A percentile compares a stretch with the other conserved stretches of the same genome.
phyloP scores from a whole-genome alignment of 345 rosid genomes.

The Balakata baccata region DNA sequence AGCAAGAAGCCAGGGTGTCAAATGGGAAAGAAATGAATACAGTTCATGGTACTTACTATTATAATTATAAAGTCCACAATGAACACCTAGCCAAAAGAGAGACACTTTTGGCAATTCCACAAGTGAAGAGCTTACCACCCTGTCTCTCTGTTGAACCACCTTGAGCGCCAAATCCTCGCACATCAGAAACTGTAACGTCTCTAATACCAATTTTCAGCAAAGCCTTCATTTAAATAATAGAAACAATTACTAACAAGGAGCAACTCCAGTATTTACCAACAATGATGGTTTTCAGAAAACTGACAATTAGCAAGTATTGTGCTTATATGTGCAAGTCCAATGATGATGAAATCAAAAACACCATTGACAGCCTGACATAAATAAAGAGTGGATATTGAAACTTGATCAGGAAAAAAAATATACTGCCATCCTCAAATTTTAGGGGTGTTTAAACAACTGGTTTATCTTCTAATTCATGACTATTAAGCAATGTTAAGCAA shows the following conservation, averaged over 20 bases:
- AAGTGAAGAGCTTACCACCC: slow-evolving; percentile 50
- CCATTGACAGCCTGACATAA: not conserved
- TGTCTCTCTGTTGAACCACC: slow-evolving; percentile 86
- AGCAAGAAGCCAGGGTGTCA: not conserved
- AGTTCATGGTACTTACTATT: not conserved
- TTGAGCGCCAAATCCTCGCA: slow-evolving; percentile 84
- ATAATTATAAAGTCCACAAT: not conserved
- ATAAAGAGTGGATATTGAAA: not conserved
- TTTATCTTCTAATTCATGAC: not conserved
- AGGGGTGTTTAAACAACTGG: not conserved
- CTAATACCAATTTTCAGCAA: slow-evolving; percentile 73
- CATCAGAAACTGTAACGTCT: slow-evolving; percentile 87
- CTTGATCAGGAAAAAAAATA: not conserved
- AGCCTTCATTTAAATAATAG: slow-evolving; percentile 40
- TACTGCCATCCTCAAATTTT: not conserved
- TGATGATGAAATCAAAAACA: not conserved
- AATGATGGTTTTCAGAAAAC: not conserved
- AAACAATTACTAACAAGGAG: slow-evolving; percentile 1
- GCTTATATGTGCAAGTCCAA: not conserved
- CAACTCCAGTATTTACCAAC: not conserved
- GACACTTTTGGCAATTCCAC: not conserved
- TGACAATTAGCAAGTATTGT: not conserved
- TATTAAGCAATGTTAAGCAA: not conserved
- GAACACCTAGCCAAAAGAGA: not conserved
- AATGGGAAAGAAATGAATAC: not conserved